Percentiles rank a stretch among this genome's conserved stretches.
phyloP scores from a whole-genome alignment of 2,329 filamentous ascomycete species.

The Pestalotiopsis sp. region DNA sequence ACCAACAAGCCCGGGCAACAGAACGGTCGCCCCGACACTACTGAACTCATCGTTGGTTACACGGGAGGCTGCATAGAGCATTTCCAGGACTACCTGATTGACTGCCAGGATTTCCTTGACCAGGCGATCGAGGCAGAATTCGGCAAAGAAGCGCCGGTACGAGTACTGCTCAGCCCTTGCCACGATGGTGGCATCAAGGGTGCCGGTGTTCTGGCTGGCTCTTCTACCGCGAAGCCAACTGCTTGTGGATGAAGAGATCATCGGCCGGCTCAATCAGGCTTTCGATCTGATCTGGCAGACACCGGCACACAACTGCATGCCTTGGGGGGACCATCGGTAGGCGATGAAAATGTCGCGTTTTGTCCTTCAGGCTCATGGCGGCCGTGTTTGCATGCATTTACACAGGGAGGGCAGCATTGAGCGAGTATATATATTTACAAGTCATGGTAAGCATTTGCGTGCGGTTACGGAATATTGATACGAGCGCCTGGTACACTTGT shows the following conservation, averaged over 20 bases:
- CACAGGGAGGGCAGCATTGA: not conserved
- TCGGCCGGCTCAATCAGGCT: not conserved
- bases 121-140: slow-evolving; percentile 46
- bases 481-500: not conserved
- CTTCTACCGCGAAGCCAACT: slow-evolving; percentile 34
- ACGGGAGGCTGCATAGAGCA: slow-evolving; percentile 81
- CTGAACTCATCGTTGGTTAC: slow-evolving; percentile 74
- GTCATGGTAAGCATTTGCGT: not conserved
- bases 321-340: too few species aligned
- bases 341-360: not conserved
- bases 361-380: not conserved
- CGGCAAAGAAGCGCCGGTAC: slow-evolving; percentile 34
- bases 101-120: slow-evolving; percentile 71
- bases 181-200: slow-evolving; percentile 65
- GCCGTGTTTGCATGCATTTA: not conserved
- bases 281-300: not conserved
- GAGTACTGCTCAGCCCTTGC: slow-evolving; percentile 55
- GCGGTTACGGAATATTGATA: not conserved
- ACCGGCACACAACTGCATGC: too few species aligned
- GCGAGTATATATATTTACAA: not conserved
- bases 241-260: not conserved
- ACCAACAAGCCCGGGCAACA: slow-evolving; percentile 9
- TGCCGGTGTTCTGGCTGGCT: slow-evolving; percentile 60
- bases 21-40: slow-evolving; percentile 15
- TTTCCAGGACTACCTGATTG: slow-evolving; percentile 72